Conservation (phyloP, 441 rosid genomes). For the Corymbia calophylla region DNA sequence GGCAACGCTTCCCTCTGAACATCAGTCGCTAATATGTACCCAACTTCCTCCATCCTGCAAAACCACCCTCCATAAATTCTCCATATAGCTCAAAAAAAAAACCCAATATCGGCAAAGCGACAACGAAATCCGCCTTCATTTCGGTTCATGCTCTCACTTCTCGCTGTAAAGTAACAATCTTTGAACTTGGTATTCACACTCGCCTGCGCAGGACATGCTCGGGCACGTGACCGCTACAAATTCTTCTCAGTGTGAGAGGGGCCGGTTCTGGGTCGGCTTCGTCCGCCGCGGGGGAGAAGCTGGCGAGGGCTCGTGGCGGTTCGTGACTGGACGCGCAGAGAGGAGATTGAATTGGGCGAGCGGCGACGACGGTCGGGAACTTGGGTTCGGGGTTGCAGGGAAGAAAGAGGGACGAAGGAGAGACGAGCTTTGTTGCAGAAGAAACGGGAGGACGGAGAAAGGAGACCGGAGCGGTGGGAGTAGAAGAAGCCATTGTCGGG, state of each 20-base stretch:
- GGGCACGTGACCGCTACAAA: slow-evolving; percentile 64
- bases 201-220: slow-evolving; percentile 53
- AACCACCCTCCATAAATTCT: background rate
- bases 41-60: slow-evolving; percentile 62
- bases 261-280: background rate
- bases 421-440: background rate
- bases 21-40: slow-evolving; percentile 49
- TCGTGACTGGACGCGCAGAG: background rate
- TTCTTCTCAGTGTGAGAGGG: slow-evolving; percentile 16
- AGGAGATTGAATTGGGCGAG: background rate
- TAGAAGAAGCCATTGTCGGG: background rate
- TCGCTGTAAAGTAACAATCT: background rate
- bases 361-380: background rate
- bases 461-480: background rate
- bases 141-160: background rate
- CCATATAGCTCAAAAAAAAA: background rate
- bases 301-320: background rate
- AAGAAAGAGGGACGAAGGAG: background rate
- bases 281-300: background rate
- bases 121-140: background rate
- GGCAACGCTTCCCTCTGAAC: slow-evolving; percentile 73
- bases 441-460: background rate
- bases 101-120: background rate
- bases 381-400: background rate
- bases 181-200: background rate